phyloP scores from a whole-genome alignment of 2,329 filamentous ascomycete species.

The Ophiostoma sp. region DNA sequence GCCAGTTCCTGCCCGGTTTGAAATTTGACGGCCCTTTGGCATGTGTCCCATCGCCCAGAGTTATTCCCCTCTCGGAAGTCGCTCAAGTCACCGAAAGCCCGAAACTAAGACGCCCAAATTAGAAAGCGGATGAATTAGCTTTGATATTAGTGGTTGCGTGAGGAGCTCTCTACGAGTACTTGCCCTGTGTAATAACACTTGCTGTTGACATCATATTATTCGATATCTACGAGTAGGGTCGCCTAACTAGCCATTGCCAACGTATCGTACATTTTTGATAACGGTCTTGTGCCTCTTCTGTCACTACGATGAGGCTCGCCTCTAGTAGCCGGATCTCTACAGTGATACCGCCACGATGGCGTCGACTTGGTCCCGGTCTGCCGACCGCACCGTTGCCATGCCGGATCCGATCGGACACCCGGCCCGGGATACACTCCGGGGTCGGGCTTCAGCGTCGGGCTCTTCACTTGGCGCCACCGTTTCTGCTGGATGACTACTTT shows the following conservation, averaged over 20 bases:
- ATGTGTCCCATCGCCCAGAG: no score
- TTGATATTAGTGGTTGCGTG: neutral
- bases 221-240: neutral
- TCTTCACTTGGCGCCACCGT: constrained; percentile 56
- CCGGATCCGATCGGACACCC: neutral
- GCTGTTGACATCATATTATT: constrained; percentile 1
- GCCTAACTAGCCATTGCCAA: no score
- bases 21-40: no score
- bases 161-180: neutral
- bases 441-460: constrained; percentile 17
- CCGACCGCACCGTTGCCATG: neutral
- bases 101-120: neutral
- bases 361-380: neutral
- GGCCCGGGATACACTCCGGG: neutral
- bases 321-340: neutral
- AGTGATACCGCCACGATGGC: neutral
- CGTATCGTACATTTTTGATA: neutral
- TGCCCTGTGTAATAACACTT: neutral
- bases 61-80: neutral
- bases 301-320: neutral
- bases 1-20: neutral
- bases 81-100: neutral
- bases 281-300: neutral
- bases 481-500: constrained; percentile 67
- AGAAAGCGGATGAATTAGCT: neutral